Evolutionary conservation across 108 stramenopile genomes (phyloP), one percentile per base, ranked within the genome.

Genomic region (Nitzschia sp.): DNA sequence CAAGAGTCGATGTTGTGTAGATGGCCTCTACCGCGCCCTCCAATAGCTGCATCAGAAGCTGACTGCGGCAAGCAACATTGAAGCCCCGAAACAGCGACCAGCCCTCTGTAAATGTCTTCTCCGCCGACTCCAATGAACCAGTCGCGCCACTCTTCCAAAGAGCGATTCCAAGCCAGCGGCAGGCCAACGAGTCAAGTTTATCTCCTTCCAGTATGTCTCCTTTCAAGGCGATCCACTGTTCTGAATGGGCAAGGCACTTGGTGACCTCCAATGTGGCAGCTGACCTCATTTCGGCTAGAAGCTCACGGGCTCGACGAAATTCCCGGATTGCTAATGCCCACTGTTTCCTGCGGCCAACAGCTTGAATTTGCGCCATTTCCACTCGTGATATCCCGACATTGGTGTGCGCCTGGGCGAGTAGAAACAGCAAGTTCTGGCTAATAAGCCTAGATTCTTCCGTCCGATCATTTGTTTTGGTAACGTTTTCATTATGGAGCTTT

Each of bases 361-460:
- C 21, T 35, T 55, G 49, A 0, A 19, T 28, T 17, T 46, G 36
- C 3, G 21, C 53, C 6, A 47, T 28, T 45, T 68, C 74, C 17
- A 68, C 54, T 15, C 59, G 60, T 4, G 58, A 32, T 47, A 83
- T 83, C 2, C 82, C 82, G 29, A 54, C 15, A 46, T 83, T 83
- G 62, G 66, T 55, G 9, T n/a, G 18, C 13, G 82, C 78, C 30
- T 71, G 65, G n/a, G 75, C 82, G 1, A 63, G 53, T n/a, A 83
- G 58, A 38, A 71, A 75, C 0, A 72, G 26, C 0, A 83, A 51
- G 64, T 72, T 74, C 24, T 75, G 53, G 4, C 26, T 17, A 1
- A 83, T 61, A 1, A 68, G n/a, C 23, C 30, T 21, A 2, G 66
- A 54, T 29, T 69, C 65, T 2, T 62, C 46, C 28, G 59, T 59